Conservation (phyloP, 2,329 filamentous ascomycete species). For the Westerdykella ornata region DNA sequence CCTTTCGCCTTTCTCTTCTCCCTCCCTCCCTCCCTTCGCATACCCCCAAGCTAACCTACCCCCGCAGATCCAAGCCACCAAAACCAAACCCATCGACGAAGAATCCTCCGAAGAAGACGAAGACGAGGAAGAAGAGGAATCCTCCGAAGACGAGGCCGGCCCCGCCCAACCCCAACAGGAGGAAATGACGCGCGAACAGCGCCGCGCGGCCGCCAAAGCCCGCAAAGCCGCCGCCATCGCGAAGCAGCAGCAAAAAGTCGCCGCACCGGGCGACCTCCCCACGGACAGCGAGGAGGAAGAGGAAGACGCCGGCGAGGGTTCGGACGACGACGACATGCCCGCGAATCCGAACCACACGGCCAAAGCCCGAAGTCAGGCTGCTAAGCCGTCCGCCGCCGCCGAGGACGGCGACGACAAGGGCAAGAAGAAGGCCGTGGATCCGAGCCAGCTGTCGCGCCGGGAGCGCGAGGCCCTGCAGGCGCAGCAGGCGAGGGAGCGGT, state of each 20-base stretch:
- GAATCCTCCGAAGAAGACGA: slow-evolving; percentile 35
- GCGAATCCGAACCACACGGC: slow-evolving; percentile 83
- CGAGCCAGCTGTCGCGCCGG: slow-evolving; percentile 56
- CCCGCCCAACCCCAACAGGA: slow-evolving; percentile 43
- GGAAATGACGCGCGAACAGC: slow-evolving; percentile 75
- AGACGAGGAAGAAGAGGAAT: slow-evolving; percentile 38
- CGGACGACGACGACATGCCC: slow-evolving; percentile 57
- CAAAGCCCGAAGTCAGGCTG: slow-evolving; percentile 62
- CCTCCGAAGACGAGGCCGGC: slow-evolving; percentile 41
- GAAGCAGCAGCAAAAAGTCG: slow-evolving; percentile 60
- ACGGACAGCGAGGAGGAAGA: slow-evolving; percentile 60
- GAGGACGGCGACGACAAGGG: slow-evolving; percentile 50
- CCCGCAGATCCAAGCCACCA: slow-evolving; percentile 14
- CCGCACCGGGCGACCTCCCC: slow-evolving; percentile 81
- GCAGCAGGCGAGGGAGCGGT: slow-evolving; percentile 79
- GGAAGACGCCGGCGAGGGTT: slow-evolving; percentile 48
- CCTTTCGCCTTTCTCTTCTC: neutral
- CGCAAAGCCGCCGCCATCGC: slow-evolving; percentile 85
- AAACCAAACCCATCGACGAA: slow-evolving; percentile 47
- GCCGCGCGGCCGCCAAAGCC: slow-evolving; percentile 79
- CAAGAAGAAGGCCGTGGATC: slow-evolving; percentile 47
- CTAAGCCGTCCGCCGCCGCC: slow-evolving; percentile 43
- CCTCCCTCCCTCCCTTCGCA: neutral
- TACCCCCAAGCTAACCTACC: neutral
- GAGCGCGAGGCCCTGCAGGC: slow-evolving; percentile 79